Evolutionary conservation across 768 basidiomycete species (phyloP), one percentile per base, ranked within the genome.

Genomic region (Pleurotus cornucopiae): DNA sequence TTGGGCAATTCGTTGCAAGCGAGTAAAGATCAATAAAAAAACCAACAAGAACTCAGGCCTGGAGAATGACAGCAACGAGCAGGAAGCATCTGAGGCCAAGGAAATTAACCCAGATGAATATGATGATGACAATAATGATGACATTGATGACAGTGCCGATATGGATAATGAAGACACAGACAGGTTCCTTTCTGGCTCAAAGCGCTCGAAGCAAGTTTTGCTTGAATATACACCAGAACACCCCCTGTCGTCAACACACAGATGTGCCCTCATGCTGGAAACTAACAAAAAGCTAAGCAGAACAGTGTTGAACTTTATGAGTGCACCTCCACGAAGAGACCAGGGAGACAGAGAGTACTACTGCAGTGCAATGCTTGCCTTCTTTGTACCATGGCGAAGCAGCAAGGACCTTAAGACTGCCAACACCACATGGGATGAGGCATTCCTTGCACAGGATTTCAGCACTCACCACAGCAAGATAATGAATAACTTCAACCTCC

Each of bases 341-440:
- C 44, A 63, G 43, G 68, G 69, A 14, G 64, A 69, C 51, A 55
- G 63, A 23, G 67, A 71, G 34, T 67, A 59, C 30, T 71, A 70
- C 57, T 70, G 68, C 55, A 13, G 43, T 4, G 61, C 66, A 11
- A 71, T 73, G 69, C 47, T 70, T 2, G 62, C 65, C 5, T 57
- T 71, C 9, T 68, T 71, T 44, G 67, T 63, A 41, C 69, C 69
- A 3, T 72, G 72, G 72, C 48, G 65, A 13, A 44, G 16, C 20
- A 66, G 63, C 2, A 49, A 46, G 9, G 67, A 70, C 37, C 51
- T 69, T 13, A 65, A 63, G 49, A 11, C 52, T 18, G 38, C 38
- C 0, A 43, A 61, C 3, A 20, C 57, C n/a, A 60, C 55, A 20
- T 74, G 67, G 67, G 64, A 64, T 61, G 59, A 64, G 25, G 51